Percentiles rank a stretch among this genome's conserved stretches.
Conservation (phyloP, 2,329 filamentous ascomycete genomes). For the Paecilomyces sp. region DNA sequence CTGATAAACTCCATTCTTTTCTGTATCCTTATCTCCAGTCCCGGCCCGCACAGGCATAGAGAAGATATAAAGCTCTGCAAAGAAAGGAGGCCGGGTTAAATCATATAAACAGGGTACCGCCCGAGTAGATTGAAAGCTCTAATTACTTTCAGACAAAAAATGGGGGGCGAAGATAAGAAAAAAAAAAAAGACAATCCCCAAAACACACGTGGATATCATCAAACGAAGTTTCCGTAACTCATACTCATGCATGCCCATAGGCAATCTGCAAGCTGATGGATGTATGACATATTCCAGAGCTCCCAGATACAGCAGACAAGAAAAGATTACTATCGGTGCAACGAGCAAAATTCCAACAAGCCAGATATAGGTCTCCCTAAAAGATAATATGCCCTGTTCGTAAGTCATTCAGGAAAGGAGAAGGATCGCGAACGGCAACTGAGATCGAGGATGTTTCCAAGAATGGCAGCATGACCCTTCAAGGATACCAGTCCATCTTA, state of each 20-base stretch:
- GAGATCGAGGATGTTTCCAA: not conserved
- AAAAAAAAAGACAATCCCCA: not conserved
- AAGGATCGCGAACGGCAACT: not conserved
- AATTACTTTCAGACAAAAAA: not conserved
- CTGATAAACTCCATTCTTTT: not conserved
- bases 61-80: not conserved
- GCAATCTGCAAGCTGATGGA: not conserved
- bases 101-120: no score
- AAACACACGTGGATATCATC: not conserved
- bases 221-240: not conserved
- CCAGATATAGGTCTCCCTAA: slow-evolving; percentile 7
- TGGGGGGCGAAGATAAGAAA: not conserved
- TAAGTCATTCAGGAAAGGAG: slow-evolving; percentile 9
- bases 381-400: slow-evolving; percentile 9
- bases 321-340: slow-evolving; percentile 8
- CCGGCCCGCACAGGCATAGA: not conserved
- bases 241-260: not conserved
- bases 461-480: not conserved
- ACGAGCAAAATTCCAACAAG: slow-evolving; percentile 6
- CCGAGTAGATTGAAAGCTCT: not conserved
- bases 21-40: not conserved
- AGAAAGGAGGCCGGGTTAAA: not conserved
- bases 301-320: slow-evolving; percentile 11
- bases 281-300: not conserved
- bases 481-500: not conserved